Conservation (phyloP, 768 basidiomycete species). For the Tubosaeta sp. region DNA sequence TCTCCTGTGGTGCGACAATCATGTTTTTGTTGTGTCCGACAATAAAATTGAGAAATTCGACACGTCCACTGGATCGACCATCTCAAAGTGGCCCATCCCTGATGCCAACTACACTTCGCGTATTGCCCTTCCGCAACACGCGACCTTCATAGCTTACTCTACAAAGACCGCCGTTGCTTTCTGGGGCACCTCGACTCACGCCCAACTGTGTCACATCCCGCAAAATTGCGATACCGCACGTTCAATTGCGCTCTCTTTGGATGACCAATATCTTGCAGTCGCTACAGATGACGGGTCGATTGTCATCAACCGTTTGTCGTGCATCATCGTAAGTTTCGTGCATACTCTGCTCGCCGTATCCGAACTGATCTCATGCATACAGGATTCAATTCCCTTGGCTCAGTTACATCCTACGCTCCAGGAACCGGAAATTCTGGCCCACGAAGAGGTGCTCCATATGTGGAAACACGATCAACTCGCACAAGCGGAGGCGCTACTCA, state of each 20-base stretch:
- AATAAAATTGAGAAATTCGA: neutral
- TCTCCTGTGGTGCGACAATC: slow-evolving; percentile 1
- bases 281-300: neutral
- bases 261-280: neutral
- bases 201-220: neutral
- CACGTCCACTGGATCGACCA: neutral
- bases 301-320: neutral
- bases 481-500: neutral
- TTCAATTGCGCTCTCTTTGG: neutral
- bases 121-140: neutral
- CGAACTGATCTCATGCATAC: neutral
- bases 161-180: neutral
- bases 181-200: neutral
- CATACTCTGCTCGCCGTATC: neutral
- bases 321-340: neutral
- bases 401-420: neutral
- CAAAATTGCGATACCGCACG: neutral
- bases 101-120: neutral
- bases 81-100: neutral
- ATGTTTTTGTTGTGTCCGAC: neutral
- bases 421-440: neutral
- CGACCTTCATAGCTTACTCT: neutral
- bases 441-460: neutral
- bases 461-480: neutral
- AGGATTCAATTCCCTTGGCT: neutral